Evolutionary conservation across 176 grass and related monocot genomes (phyloP).

Genomic region (Thinopyrum elongatum): DNA sequence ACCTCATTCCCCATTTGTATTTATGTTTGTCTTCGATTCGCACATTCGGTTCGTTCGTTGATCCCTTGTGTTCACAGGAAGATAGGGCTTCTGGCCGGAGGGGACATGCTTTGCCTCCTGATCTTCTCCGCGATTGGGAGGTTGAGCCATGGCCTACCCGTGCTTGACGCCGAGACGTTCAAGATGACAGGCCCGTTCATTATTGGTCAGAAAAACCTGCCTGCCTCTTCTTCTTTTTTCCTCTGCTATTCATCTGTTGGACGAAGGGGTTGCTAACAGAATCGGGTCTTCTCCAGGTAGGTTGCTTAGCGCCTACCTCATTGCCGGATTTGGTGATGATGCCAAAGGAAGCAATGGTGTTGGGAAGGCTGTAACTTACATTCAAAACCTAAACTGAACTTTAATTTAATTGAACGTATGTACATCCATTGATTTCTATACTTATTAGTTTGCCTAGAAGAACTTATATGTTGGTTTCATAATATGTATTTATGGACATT

Average conservation of each 20-base stretch:
- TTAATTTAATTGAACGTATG: background rate
- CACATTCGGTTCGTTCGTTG: no score
- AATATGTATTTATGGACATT: background rate
- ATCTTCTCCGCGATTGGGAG: constrained; percentile 79
- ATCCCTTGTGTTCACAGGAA: no score
- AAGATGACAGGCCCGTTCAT: constrained; percentile 79
- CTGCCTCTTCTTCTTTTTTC: background rate
- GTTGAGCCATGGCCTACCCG: constrained; percentile 80
- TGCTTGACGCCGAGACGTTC: constrained; percentile 62
- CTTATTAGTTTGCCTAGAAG: background rate
- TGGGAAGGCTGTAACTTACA: constrained; percentile 16
- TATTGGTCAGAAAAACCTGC: constrained; percentile 44
- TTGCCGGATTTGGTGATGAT: constrained; percentile 82
- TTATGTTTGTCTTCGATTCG: no score
- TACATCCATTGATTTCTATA: background rate
- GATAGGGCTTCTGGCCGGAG: constrained; percentile 31
- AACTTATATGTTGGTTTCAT: background rate
- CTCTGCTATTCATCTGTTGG: background rate
- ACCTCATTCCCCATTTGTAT: no score
- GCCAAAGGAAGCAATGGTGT: constrained; percentile 78
- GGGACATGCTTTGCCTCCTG: constrained; percentile 74
- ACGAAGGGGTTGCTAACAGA: background rate
- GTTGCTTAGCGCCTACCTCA: constrained; percentile 76
- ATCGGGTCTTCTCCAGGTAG: constrained; percentile 38
- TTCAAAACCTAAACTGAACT: background rate